Evolutionary conservation across 805 yeast species (phyloP).

Genomic region (Candida sanyiensis): DNA sequence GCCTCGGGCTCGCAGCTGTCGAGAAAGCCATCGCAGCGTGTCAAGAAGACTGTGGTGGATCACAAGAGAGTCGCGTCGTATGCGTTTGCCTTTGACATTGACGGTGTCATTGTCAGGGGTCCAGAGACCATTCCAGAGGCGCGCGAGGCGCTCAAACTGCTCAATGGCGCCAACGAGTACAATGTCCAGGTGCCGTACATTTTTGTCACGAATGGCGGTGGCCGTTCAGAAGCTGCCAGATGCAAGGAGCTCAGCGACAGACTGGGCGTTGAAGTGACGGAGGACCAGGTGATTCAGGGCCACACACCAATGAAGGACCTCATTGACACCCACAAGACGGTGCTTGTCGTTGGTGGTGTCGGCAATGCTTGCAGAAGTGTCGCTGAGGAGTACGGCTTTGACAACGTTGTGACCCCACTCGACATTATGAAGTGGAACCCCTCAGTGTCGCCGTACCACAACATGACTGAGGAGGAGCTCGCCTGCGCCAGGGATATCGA

Average conservation of each 20-base stretch:
- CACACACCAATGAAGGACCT: slow-evolving; percentile 91
- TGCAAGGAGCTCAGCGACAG: slow-evolving; percentile 64
- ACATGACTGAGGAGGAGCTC: slow-evolving; percentile 65
- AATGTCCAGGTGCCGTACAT: slow-evolving; percentile 77
- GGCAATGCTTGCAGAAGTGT: slow-evolving; percentile 80
- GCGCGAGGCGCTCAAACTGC: slow-evolving; percentile 58
- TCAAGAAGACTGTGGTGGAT: slow-evolving; percentile 50
- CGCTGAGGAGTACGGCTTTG: slow-evolving; percentile 79
- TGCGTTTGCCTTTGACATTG: slow-evolving; percentile 91
- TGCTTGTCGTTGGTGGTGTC: slow-evolving; percentile 83
- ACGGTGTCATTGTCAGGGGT: slow-evolving; percentile 84
- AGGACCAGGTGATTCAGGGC: slow-evolving; percentile 84
- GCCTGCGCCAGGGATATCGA: slow-evolving; percentile 49
- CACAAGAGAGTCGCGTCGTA: slow-evolving; percentile 72
- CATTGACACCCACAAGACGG: slow-evolving; percentile 60
- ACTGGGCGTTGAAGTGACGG: slow-evolving; percentile 54
- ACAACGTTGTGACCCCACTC: slow-evolving; percentile 73
- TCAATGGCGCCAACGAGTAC: slow-evolving; percentile 74
- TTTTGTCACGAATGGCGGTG: slow-evolving; percentile 90
- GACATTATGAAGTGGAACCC: slow-evolving; percentile 87
- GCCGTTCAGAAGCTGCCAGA: slow-evolving; percentile 70
- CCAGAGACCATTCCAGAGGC: slow-evolving; percentile 83
- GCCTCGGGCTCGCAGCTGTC: slow-evolving; percentile 13
- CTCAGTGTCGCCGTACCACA: slow-evolving; percentile 78
- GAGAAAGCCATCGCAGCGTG: slow-evolving; percentile 28